Evolutionary conservation across 2,329 filamentous ascomycete genomes (phyloP).

Genomic region (Botrytis fabae): DNA sequence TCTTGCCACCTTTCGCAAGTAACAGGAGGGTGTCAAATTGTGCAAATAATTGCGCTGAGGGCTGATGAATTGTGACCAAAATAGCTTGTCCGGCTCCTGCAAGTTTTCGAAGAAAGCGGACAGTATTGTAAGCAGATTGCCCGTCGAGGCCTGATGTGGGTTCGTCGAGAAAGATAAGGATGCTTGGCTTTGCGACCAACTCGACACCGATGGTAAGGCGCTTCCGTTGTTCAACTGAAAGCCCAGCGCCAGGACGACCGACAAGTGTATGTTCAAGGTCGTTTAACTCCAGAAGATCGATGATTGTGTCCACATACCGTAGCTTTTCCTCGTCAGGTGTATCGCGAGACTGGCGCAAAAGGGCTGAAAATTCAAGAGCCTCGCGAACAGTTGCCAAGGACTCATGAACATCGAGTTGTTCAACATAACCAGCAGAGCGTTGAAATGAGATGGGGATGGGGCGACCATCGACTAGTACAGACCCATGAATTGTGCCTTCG

Average conservation of each 20-base stretch:
- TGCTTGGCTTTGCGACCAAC: slow-evolving; percentile 55
- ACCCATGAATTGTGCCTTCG: slow-evolving; percentile 85
- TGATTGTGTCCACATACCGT: slow-evolving; percentile 65
- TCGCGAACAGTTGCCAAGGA: slow-evolving; percentile 83
- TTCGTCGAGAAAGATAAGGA: slow-evolving; percentile 63
- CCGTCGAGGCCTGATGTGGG: slow-evolving; percentile 63
- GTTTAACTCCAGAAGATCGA: slow-evolving; percentile 56
- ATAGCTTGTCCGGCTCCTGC: slow-evolving; percentile 55
- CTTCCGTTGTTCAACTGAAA: slow-evolving; percentile 63
- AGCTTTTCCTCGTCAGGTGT: slow-evolving; percentile 77
- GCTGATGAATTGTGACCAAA: slow-evolving; percentile 58
- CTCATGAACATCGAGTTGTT: slow-evolving; percentile 76
- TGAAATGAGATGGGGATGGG: slow-evolving; percentile 80
- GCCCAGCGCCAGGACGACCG: slow-evolving; percentile 60
- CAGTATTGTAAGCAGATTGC: slow-evolving; percentile 64
- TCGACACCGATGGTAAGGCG: slow-evolving; percentile 62
- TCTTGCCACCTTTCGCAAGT: slow-evolving; percentile 63
- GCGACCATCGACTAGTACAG: slow-evolving; percentile 67
- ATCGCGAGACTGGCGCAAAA: slow-evolving; percentile 77
- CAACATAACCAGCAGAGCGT: slow-evolving; percentile 79
- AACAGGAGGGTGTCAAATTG: slow-evolving; percentile 63
- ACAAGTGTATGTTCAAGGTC: slow-evolving; percentile 67
- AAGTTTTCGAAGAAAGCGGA: slow-evolving; percentile 61
- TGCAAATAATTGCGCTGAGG: slow-evolving; percentile 53
- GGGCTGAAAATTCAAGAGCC: slow-evolving; percentile 78